Conservation (phyloP, 495 filamentous ascomycete species). For the Cercophora scortea region DNA sequence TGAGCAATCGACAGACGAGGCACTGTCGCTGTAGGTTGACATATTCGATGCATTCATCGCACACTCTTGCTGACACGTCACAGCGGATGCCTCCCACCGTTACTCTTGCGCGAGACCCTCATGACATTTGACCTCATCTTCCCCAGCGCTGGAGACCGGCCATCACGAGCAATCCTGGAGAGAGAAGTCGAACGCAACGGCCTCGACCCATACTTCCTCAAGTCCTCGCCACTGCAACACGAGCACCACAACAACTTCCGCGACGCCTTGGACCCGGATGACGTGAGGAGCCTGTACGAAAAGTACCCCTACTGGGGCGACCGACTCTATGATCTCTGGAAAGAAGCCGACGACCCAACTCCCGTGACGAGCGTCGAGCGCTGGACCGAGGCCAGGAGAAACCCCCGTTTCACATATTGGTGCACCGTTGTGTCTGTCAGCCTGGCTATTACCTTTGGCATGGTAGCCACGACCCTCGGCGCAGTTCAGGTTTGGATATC, state of each 20-base stretch:
- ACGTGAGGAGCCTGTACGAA: slow-evolving; percentile 2
- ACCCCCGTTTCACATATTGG: slow-evolving; percentile 10
- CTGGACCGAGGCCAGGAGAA: slow-evolving; percentile 7
- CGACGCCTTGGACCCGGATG: slow-evolving; percentile 1
- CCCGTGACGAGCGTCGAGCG: slow-evolving; percentile 5
- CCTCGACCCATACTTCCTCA: slow-evolving; percentile 1
- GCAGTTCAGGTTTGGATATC: slow-evolving; percentile 8
- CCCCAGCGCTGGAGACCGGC: not conserved
- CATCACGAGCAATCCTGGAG: slow-evolving; percentile 1
- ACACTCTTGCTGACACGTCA: not conserved
- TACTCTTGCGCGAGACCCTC: slow-evolving; percentile 5
- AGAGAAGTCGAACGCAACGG: not conserved
- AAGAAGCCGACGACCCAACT: slow-evolving; percentile 7
- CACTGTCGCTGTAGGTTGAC: slow-evolving; percentile 1
- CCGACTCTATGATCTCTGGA: slow-evolving; percentile 6
- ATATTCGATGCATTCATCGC: not conserved
- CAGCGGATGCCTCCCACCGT: slow-evolving; percentile 7
- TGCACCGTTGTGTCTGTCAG: slow-evolving; percentile 4
- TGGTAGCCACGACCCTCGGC: slow-evolving; percentile 3
- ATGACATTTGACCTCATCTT: slow-evolving; percentile 2
- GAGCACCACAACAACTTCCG: not conserved
- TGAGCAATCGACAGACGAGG: not conserved
- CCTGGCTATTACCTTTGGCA: slow-evolving; percentile 6
- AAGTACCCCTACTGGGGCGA: slow-evolving; percentile 8
- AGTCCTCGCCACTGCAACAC: not conserved